These are phyloP conservation scores for Mycena citricolor DNA, from an alignment of 1,284 basidiomycete genomes.

Conservation along the genomic window DNA sequence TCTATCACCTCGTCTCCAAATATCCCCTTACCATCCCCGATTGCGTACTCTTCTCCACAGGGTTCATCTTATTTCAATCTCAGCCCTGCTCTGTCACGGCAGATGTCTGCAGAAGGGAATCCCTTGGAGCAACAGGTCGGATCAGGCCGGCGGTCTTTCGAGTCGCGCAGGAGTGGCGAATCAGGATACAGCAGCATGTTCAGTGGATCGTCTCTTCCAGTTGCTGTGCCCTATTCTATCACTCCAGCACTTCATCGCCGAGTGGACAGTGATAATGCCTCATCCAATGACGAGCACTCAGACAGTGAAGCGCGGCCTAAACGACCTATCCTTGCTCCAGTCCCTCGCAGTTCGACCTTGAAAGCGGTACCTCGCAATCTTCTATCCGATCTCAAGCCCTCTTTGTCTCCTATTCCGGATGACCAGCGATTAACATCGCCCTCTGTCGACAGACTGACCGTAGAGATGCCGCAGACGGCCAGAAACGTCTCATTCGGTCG, in stretches of 20 bases:
- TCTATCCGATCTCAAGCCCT: conserved; percentile 1
- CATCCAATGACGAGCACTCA: conserved; percentile 24
- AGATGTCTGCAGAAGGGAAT: conserved; percentile 46
- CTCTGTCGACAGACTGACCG: conserved; percentile 6
- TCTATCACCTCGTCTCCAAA: conserved; percentile 32
- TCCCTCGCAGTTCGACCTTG: too few relatives aligned
- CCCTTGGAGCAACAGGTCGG: conserved; percentile 48
- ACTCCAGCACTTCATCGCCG: conserved; percentile 42
- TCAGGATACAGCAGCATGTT: conserved; percentile 44
- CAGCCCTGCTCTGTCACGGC: conserved; percentile 42
- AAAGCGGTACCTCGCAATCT: too few relatives aligned
- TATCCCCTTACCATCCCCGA: conserved; percentile 36
- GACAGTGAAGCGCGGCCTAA: conserved; percentile 18
- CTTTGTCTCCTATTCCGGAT: conserved; percentile 13
- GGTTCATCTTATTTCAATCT: conserved; percentile 38
- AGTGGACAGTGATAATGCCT: conserved; percentile 40
- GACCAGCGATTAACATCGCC: conserved; percentile 6
- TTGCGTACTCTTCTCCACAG: conserved; percentile 22
- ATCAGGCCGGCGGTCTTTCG: conserved; percentile 39
- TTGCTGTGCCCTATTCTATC: conserved; percentile 39
- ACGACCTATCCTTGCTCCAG: conserved; percentile 3
- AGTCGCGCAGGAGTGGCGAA: conserved; percentile 45
- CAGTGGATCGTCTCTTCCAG: conserved; percentile 35
- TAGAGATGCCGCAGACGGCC: conserved; percentile 15
- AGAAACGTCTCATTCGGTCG: conserved; percentile 10